Conservation (phyloP, 192 early-diverging fungal species). For the Coemansia sp. region DNA sequence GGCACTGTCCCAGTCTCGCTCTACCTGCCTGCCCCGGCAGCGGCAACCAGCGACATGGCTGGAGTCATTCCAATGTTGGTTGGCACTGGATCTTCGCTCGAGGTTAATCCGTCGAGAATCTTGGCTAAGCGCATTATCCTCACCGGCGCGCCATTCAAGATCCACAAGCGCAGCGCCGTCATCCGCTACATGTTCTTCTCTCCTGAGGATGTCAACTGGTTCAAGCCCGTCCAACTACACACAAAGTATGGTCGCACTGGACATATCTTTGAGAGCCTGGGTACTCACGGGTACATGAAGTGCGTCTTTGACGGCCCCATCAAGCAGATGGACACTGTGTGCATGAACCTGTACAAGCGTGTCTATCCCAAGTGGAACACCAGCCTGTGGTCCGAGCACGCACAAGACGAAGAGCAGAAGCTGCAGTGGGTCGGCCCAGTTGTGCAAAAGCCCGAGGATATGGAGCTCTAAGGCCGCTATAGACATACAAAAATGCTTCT, state of each 20-base stretch:
- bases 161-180: conserved; percentile 89
- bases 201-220: conserved; percentile 90
- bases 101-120: conserved; percentile 79
- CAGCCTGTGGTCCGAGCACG: conserved; percentile 44
- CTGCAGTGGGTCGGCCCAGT: conserved; percentile 29
- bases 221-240: conserved; percentile 90
- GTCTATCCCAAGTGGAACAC: conserved; percentile 97
- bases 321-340: conserved; percentile 91
- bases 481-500: neutral
- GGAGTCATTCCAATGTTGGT: conserved; percentile 55
- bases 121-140: conserved; percentile 92
- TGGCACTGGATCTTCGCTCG: conserved; percentile 74
- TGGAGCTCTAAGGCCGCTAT: conserved; percentile 32
- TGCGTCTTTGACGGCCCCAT: conserved; percentile 85
- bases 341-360: conserved; percentile 96
- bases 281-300: conserved; percentile 98
- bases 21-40: conserved; percentile 61
- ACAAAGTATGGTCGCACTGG: conserved; percentile 91
- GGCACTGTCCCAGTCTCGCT: conserved; percentile 80
- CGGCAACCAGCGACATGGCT: neutral
- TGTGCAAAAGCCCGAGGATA: conserved; percentile 3
- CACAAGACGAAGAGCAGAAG: conserved; percentile 17
- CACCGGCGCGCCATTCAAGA: conserved; percentile 93
- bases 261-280: conserved; percentile 89
- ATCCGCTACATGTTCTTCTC: conserved; percentile 98